A percentile compares a stretch with the other conserved stretches of the same genome.
These are phyloP conservation scores for Schwanniomyces etchellsii DNA, from an alignment of 1,139 yeast species.

Conservation along the genomic window DNA sequence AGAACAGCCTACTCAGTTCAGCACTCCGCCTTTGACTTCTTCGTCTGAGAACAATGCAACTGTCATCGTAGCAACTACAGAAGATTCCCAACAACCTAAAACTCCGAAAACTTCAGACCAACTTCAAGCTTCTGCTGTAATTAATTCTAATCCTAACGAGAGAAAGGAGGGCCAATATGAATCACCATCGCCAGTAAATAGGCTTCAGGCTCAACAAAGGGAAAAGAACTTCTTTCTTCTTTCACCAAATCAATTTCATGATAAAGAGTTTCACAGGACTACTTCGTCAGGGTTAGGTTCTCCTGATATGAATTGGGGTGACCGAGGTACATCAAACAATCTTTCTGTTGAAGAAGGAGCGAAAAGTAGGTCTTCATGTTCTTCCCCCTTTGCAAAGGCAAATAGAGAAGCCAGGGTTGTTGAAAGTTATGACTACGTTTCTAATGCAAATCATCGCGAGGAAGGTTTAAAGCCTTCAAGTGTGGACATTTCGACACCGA, in stretches of 20 bases:
- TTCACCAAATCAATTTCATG: slow-evolving; percentile 38
- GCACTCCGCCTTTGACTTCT: slow-evolving; percentile 6
- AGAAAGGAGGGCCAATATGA: slow-evolving; percentile 1
- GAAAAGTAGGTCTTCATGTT: slow-evolving; percentile 20
- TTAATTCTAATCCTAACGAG: not conserved
- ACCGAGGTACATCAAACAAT: slow-evolving; percentile 1
- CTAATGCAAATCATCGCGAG: not conserved
- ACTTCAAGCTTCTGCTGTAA: slow-evolving; percentile 18
- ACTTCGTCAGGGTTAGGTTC: slow-evolving; percentile 2
- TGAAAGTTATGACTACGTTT: slow-evolving; percentile 29
- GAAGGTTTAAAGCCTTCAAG: not conserved
- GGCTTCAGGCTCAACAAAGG: slow-evolving; percentile 9
- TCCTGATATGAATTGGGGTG: not conserved
- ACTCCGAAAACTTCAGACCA: slow-evolving; percentile 8
- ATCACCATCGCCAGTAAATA: slow-evolving; percentile 4
- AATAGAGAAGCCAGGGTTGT: slow-evolving; percentile 45
- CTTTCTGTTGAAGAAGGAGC: slow-evolving; percentile 11
- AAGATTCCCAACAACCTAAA: not conserved
- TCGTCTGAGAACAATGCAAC: not conserved
- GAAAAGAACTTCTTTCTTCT: slow-evolving; percentile 33
- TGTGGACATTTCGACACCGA: not conserved
- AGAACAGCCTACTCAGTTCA: slow-evolving; percentile 1
- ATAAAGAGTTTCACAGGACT: slow-evolving; percentile 26
- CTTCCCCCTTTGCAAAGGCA: slow-evolving; percentile 41
- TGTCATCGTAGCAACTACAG: not conserved